Evolutionary conservation across 176 grass and related monocot species (phyloP), one percentile per base, ranked within the genome.

Genomic region (Zoysia japonica): DNA sequence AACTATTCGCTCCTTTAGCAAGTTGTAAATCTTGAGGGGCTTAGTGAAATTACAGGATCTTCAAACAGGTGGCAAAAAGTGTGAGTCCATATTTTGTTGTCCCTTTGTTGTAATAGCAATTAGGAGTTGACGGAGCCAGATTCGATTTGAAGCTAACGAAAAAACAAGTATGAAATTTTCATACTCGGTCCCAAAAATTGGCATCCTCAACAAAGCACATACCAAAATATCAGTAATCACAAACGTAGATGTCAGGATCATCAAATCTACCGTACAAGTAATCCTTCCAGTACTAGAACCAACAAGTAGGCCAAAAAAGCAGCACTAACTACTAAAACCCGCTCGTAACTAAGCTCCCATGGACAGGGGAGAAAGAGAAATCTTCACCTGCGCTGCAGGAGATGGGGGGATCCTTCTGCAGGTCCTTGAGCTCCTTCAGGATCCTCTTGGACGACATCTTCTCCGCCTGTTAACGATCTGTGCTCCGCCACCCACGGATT

Each of bases 361-460:
- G 14, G 64, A 16, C 7, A 17, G 28, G 13, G 76, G 16, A 62
- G 60, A 78, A 44, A 45, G 39, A 85, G 9, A 51, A 5, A 65
- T 66, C 53, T 15, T 63, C 45, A 92, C 90, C 90, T 46, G 90
- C 90, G 78, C 90, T 92, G 75, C 90, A 92, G 17, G 90, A 92
- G 51, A 75, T 86, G 2, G 90, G 90, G 28, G 90, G 90, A 64
- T 92, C 90, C 90, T 72, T 88, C 82, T 92, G 90, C 63, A 92
- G 82, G 76, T 92, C 90, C 90, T 92, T 92, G 74, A 92, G 83
- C 86, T 92, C 90, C 90, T 92, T 92, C 75, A 89, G 68, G 82
- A 92, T 92, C 53, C 90, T 61, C 79, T 86, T 92, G 10, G 86
- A 92, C 17, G 86, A 79, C 90, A 92, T 92, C 56, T 6, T 7